Evolutionary conservation across 495 filamentous ascomycete species (phyloP).

Genomic region (Bryoglossum gracile): DNA sequence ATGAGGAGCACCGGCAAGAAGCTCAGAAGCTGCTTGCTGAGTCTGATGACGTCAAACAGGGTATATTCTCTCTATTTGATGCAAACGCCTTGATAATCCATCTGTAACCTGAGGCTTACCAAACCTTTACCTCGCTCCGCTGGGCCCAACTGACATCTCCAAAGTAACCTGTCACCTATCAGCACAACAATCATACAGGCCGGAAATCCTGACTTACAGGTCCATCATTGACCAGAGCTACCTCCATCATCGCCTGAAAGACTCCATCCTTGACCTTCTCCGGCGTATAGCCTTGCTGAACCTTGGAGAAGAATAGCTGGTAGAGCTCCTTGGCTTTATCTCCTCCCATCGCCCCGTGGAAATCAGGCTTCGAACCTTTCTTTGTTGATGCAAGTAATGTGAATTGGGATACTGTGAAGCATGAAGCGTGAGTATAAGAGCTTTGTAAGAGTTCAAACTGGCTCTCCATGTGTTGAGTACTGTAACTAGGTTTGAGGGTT

Average conservation of each 20-base stretch:
- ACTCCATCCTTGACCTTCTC: slow-evolving; percentile 89
- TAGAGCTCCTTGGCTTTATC: slow-evolving; percentile 76
- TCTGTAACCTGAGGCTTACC: no score
- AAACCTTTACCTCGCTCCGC: slow-evolving; percentile 7
- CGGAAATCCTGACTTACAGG: slow-evolving; percentile 54
- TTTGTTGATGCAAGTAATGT: slow-evolving; percentile 87
- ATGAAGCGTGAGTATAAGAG: no score
- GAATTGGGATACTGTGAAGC: slow-evolving; percentile 82
- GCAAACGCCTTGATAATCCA: no score
- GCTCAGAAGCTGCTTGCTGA: no score
- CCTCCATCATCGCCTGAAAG: slow-evolving; percentile 95
- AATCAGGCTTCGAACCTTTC: slow-evolving; percentile 92
- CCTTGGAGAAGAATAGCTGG: slow-evolving; percentile 68
- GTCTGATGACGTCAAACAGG: no score
- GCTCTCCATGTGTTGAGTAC: no score
- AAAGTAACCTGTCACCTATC: slow-evolving; percentile 32
- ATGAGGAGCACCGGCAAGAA: no score
- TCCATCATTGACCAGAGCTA: slow-evolving; percentile 87
- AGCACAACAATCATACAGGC: background rate
- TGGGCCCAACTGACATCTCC: slow-evolving; percentile 21
- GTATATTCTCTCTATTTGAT: no score
- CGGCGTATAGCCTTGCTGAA: slow-evolving; percentile 61
- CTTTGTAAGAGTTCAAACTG: no score
- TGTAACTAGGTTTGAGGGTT: no score
- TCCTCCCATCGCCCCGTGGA: slow-evolving; percentile 77